Percentiles rank a stretch among this genome's conserved stretches.
Evolutionary conservation across 345 rosid genomes (phyloP).

Genomic region (Salix arbutifolia): DNA sequence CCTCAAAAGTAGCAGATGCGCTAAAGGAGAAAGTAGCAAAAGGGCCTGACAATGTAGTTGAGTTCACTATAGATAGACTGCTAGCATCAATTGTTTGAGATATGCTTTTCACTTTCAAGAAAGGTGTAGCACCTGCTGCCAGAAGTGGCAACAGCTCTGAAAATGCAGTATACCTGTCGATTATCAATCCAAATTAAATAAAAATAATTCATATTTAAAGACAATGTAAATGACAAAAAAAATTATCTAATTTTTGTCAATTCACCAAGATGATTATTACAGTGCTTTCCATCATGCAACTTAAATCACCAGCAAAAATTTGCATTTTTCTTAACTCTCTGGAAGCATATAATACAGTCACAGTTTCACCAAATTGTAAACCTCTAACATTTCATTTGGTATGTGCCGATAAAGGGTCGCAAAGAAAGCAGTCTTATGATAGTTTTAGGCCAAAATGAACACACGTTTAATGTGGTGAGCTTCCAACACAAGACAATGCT

Average conservation of each 20-base stretch:
- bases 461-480: not conserved
- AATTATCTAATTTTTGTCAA: not conserved
- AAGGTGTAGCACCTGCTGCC: slow-evolving; percentile 67
- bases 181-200: not conserved
- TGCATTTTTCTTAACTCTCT: not conserved
- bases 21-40: slow-evolving; percentile 82
- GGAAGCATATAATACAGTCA: not conserved
- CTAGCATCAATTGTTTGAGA: slow-evolving; percentile 55
- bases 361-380: not conserved
- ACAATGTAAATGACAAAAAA: not conserved
- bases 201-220: not conserved
- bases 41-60: slow-evolving; percentile 64
- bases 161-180: slow-evolving; percentile 75
- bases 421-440: not conserved
- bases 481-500: not conserved
- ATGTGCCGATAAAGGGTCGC: not conserved
- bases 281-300: not conserved
- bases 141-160: slow-evolving; percentile 90
- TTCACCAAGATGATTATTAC: not conserved
- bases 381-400: not conserved
- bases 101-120: slow-evolving; percentile 69
- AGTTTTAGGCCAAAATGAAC: not conserved
- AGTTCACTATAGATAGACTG: slow-evolving; percentile 55
- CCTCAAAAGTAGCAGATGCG: slow-evolving; percentile 75
- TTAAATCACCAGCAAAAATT: not conserved